phyloP scores from a whole-genome alignment of 2,329 filamentous ascomycete genomes.

The Dissoconium aciculare region DNA sequence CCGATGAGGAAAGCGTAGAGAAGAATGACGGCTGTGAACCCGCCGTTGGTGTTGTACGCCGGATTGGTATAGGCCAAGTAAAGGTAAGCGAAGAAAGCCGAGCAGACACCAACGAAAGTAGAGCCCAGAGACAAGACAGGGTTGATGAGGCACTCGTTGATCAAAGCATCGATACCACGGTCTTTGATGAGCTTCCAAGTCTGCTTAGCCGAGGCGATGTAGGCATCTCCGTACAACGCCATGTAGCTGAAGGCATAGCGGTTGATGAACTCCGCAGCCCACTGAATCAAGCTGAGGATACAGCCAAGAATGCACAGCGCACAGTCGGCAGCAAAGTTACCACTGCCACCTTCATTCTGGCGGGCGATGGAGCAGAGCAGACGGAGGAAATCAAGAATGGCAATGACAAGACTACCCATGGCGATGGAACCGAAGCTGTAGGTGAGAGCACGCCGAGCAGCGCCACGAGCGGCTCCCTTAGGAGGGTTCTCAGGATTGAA shows the following conservation, averaged over 20 bases:
- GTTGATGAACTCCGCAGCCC: slow-evolving; percentile 80
- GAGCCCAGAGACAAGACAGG: slow-evolving; percentile 41
- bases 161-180: slow-evolving; percentile 74
- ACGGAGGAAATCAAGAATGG: slow-evolving; percentile 70
- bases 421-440: slow-evolving; percentile 88
- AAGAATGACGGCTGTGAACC: slow-evolving; percentile 62
- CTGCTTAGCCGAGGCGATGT: slow-evolving; percentile 73
- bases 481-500: slow-evolving; percentile 59
- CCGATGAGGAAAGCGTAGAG: slow-evolving; percentile 82
- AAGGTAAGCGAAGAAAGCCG: slow-evolving; percentile 68
- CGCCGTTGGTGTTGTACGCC: slow-evolving; percentile 52
- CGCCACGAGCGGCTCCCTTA: slow-evolving; percentile 65
- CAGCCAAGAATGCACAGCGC: slow-evolving; percentile 64
- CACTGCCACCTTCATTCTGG: slow-evolving; percentile 46
- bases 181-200: slow-evolving; percentile 52
- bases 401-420: slow-evolving; percentile 70
- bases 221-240: slow-evolving; percentile 79
- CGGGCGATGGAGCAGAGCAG: slow-evolving; percentile 70
- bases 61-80: slow-evolving; percentile 74
- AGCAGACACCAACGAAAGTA: slow-evolving; percentile 70
- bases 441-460: slow-evolving; percentile 65
- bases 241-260: slow-evolving; percentile 57
- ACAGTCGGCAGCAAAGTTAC: slow-evolving; percentile 52
- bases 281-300: slow-evolving; percentile 62
- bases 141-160: slow-evolving; percentile 72